Conservation (phyloP, 495 filamentous ascomycete genomes). For the Geoglossum glabrum region DNA sequence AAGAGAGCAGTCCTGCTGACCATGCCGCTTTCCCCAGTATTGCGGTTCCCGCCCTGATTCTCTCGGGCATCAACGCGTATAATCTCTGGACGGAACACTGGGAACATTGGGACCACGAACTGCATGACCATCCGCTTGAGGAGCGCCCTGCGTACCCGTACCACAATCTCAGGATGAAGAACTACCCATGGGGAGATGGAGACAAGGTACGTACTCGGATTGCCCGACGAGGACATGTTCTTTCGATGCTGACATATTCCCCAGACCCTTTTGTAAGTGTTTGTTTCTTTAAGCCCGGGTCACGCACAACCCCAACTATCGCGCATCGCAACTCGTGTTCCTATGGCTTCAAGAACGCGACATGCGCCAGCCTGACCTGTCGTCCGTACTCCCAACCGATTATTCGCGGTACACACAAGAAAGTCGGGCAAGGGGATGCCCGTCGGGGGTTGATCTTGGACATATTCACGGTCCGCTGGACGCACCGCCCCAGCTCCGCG, state of each 20-base stretch:
- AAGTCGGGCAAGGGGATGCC: too few species aligned
- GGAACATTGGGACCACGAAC: conserved; percentile 76
- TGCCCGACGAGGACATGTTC: conserved; percentile 17
- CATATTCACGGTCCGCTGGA: too few species aligned
- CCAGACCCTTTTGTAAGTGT: conserved; percentile 45
- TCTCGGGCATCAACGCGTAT: conserved; percentile 61
- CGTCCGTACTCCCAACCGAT: too few species aligned
- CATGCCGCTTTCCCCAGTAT: conserved; percentile 28
- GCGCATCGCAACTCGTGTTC: too few species aligned
- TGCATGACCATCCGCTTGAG: conserved; percentile 64
- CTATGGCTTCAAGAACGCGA: too few species aligned
- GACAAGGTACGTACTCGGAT: conserved; percentile 72
- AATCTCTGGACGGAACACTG: conserved; percentile 85
- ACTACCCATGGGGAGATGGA: conserved; percentile 79
- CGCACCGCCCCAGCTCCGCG: too few species aligned
- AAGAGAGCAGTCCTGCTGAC: conserved; percentile 5
- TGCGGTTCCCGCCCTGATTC: conserved; percentile 45
- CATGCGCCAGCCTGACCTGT: too few species aligned
- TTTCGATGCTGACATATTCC: not conserved
- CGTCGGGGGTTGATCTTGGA: too few species aligned
- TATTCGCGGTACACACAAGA: too few species aligned
- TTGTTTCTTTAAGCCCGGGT: not conserved
- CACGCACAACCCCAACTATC: too few species aligned
- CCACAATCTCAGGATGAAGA: conserved; percentile 82
- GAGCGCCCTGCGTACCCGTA: conserved; percentile 76